Evolutionary conservation across 2,329 filamentous ascomycete species (phyloP).

Genomic region (Aspergillus tamarii): DNA sequence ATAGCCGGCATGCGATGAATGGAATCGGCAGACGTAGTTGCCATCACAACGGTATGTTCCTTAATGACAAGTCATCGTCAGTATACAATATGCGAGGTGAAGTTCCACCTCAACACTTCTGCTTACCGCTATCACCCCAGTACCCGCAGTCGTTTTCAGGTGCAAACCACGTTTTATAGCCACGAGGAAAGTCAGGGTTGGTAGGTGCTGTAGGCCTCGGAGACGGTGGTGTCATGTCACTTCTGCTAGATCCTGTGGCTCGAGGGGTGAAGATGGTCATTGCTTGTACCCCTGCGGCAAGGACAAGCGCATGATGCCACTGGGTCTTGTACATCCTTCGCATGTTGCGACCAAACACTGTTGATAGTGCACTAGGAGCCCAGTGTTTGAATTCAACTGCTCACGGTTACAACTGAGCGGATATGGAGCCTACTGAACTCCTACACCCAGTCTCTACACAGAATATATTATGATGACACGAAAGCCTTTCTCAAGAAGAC

Average conservation of each 20-base stretch:
- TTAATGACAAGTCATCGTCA: not conserved
- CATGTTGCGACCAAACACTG: not conserved
- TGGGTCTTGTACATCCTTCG: not conserved
- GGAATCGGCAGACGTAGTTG: not conserved
- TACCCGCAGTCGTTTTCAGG: not conserved
- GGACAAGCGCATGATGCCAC: not conserved
- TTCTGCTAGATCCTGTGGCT: not conserved
- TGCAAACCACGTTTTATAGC: not conserved
- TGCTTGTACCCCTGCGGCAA: not conserved
- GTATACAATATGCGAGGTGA: not conserved
- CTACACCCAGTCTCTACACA: not conserved
- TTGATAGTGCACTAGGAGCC: not conserved
- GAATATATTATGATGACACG: not conserved
- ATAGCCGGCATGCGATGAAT: not conserved
- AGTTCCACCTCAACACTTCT: not conserved
- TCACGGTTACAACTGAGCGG: not conserved
- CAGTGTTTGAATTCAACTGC: not conserved
- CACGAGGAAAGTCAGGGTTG: not conserved
- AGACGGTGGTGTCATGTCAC: not conserved
- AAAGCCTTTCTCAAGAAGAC: not conserved
- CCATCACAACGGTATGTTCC: not conserved
- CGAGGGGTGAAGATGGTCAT: not conserved
- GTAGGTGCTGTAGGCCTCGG: not conserved
- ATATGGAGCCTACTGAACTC: not conserved
- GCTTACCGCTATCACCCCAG: not conserved